Base-by-base conservation (phyloP, 306 rosid species). In the Hippophae gyantsensis region DNA sequence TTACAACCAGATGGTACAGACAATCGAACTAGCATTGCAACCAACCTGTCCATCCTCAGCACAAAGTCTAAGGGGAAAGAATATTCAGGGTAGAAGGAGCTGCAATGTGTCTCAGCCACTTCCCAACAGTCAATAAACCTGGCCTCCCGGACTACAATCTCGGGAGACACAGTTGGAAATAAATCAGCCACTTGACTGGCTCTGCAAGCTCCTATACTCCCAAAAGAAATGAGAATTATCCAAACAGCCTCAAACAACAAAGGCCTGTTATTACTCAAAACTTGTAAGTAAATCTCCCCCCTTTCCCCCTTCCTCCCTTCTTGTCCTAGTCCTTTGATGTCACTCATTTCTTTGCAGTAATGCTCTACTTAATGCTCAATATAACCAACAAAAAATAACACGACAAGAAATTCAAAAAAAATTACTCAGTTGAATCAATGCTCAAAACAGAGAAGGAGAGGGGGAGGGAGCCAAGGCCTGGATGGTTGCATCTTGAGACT, bases 41-140 rank as follows among this genome's bases (percentile, higher is more conserved):
- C 80, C 72, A 93, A 64, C 81, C 97, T 83, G 78, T 93, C 94
- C 72, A 88, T 68, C 73, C 97, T 75, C 67, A 93, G 74, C 66
- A 93, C 82, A 59, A 88, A 88, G 67, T 88, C 94, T 60, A 93
- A 69, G 10, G 99, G 99, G 76, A 93, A 93, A 10, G 83, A 68
- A 68, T 88, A 88, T 9, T 77, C 89, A 6, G 95, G 99, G 81
- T 85, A 93, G 86, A 93, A 93, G 42, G 95, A 88, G 80, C 99
- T 88, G 90, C 99, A 93, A 61, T 88, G 99, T 64, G 94, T 93
- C 86, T 93, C 97, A 18, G 97, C 99, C 69, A 93, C 99, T 81
- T 86, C 99, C 99, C 99, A 93, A 69, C 86, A 85, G 74, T 93
- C 99, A 83, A 83, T 94, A 54, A 93, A 57, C 74, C 99, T 78